Evolutionary conservation across 768 basidiomycete species (phyloP), one percentile per base, ranked within the genome.

Genomic region (Melanogaster broomeanus): DNA sequence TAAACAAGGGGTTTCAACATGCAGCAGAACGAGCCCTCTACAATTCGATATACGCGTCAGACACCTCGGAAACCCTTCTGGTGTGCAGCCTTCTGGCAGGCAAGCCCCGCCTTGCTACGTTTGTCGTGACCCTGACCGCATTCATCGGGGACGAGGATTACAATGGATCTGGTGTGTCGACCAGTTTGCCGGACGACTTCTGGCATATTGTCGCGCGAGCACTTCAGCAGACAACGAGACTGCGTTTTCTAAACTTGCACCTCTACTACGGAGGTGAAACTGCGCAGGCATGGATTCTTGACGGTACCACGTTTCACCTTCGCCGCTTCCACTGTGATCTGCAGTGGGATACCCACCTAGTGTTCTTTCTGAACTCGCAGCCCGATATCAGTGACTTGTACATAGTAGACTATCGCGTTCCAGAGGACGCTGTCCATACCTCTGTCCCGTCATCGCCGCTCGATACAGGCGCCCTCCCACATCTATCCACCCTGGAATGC

Each of bases 321-420:
- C 76, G 69, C 30, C 74, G 72, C 16, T 84, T 88, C 52, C 80
- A 82, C 56, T 85, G 83, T 61, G 86, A 87, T 61, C 73, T 88
- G 38, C 74, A 78, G 53, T 88, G 86, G 86, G 83, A 86, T 59
- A 51, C 55, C 15, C 60, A 76, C 53, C 80, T 88, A 28, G 70
- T 80, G 38, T 62, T 71, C 30, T 67, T 62, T 48, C 52, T 59
- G 47, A 72, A 53, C 39, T 46, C 42, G n/a, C 64, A 66, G 30
- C 28, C 62, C 35, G 57, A 57, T 48, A 53, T 66, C 42, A 24
- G 62, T n/a, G 57, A 63, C 59, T 53, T 64, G 16, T 72, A 71
- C 53, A 66, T 72, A 53, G 52, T 62, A 40, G 75, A 77, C 57
- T 75, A 68, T 56, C 56, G 56, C 12, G 53, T 57, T 55, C 22